Percentiles rank a stretch among this genome's conserved stretches.
These are phyloP conservation scores for Daldinia concentrica DNA, from an alignment of 495 filamentous ascomycete species.

Conservation along the genomic window DNA sequence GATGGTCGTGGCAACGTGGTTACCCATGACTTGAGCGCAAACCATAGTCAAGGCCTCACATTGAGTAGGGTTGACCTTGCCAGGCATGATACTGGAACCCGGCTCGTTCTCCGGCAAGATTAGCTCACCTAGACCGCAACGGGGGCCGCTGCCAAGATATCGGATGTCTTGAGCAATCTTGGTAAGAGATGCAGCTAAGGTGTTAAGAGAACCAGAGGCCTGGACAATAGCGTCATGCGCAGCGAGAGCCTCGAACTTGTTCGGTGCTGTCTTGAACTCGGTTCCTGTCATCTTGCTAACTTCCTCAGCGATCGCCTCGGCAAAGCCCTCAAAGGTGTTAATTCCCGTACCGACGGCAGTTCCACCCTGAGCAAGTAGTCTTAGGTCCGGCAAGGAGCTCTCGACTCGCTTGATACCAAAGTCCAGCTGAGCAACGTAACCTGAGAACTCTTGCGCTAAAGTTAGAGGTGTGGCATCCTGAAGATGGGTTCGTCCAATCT, in stretches of 20 bases:
- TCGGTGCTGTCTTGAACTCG: conserved; percentile 94
- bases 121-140: conserved; percentile 94
- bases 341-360: conserved; percentile 97
- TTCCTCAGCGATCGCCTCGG: conserved; percentile 88
- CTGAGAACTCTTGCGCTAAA: conserved; percentile 96
- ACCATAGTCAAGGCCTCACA: conserved; percentile 98
- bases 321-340: conserved; percentile 97
- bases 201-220: conserved; percentile 92
- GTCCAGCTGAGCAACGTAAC: conserved; percentile 94
- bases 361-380: conserved; percentile 91
- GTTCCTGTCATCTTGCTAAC: conserved; percentile 91
- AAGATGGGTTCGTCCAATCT: conserved; percentile 97
- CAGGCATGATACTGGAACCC: conserved; percentile 96
- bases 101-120: conserved; percentile 97
- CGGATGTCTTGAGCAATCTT: conserved; percentile 99
- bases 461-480: conserved; percentile 98
- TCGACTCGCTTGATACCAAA: conserved; percentile 89
- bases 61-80: conserved; percentile 99
- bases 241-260: conserved; percentile 99
- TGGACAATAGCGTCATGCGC: conserved; percentile 96
- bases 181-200: conserved; percentile 88
- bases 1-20: conserved; percentile 89
- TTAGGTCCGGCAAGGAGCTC: conserved; percentile 81
- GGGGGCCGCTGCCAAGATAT: conserved; percentile 94
- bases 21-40: conserved; percentile 97